These are phyloP conservation scores for Oryza rufipogon DNA, from an alignment of 176 grass and related monocot species.

Conservation along the genomic window DNA sequence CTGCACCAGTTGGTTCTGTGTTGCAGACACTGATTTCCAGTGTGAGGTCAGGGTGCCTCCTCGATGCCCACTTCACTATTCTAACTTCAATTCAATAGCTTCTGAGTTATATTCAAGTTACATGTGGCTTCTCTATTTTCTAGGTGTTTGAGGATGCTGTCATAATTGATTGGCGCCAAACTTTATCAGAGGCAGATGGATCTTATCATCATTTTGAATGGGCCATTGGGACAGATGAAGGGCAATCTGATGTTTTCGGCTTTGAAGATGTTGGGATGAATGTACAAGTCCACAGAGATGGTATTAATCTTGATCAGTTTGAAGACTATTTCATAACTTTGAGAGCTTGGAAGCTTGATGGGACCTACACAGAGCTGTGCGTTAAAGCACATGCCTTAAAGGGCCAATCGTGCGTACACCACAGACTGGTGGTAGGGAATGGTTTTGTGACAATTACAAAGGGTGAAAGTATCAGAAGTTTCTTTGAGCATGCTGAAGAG, in stretches of 20 bases:
- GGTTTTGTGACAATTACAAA: slow-evolving; percentile 84
- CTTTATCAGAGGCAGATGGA: slow-evolving; percentile 59
- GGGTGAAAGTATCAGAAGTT: slow-evolving; percentile 82
- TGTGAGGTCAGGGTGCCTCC: slow-evolving; percentile 69
- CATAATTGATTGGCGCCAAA: slow-evolving; percentile 72
- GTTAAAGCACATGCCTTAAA: slow-evolving; percentile 95
- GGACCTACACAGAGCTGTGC: slow-evolving; percentile 61
- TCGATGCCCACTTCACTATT: not conserved
- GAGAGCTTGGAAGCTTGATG: slow-evolving; percentile 81
- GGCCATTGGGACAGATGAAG: slow-evolving; percentile 89
- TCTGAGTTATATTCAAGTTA: slow-evolving; percentile 24
- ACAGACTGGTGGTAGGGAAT: slow-evolving; percentile 77
- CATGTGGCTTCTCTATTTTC: slow-evolving; percentile 42
- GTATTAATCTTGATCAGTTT: slow-evolving; percentile 70
- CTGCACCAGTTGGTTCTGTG: slow-evolving; percentile 91
- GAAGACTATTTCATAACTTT: slow-evolving; percentile 72
- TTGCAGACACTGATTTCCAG: slow-evolving; percentile 85
- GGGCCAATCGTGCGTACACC: slow-evolving; percentile 87
- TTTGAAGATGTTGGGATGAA: slow-evolving; percentile 89
- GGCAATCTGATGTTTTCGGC: slow-evolving; percentile 76
- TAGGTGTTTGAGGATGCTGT: slow-evolving; percentile 86
- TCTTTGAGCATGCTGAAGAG: slow-evolving; percentile 98
- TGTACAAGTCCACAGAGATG: slow-evolving; percentile 57
- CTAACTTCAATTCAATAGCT: slow-evolving; percentile 17
- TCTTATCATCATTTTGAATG: slow-evolving; percentile 93